Evolutionary conservation across 352 stramenopile genomes (phyloP), one percentile per base, ranked within the genome.

Genomic region (Globisporangium emineosum): DNA sequence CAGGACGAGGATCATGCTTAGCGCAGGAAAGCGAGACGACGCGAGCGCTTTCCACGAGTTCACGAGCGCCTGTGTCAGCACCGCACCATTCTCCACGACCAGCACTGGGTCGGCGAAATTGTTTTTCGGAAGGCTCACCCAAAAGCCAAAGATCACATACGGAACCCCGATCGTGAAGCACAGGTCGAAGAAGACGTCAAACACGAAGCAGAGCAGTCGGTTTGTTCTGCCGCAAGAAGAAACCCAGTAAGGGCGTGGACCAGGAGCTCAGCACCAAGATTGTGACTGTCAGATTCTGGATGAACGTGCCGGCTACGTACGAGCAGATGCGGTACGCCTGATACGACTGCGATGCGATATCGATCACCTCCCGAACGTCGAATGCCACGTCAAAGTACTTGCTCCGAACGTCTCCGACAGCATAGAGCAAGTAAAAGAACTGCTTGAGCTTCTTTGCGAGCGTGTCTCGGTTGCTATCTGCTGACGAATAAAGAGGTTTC

Each of bases 141-240:
- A 72, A 5, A 72, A 35, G 5, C 19, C 42, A 37, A 69, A 75
- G 23, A 64, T 71, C 25, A 69, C 32, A 21, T 68, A 72, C 43
- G 68, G 68, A 7, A 72, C 69, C 51, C 33, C 68, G 32, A 75
- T 55, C 52, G 68, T 67, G 49, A 67, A 69, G 43, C 68, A 71
- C n/a, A 69, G 68, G 32, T 72, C 69, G 33, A 75, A 75, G 8
- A 70, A 33, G 17, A 61, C 52, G 52, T 75, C 65, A 7, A 71
- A 33, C 19, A 52, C 57, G 17, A 75, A 57, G 19, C 69, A 72
- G 13, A 71, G 35, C 40, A 72, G 25, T 1, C 29, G 61, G 40
- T 19, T 67, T 57, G 19, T 72, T 42, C 1, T 47, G 52, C 1
- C 50, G 23, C 37, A 72, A 57, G 0, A 57, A 3, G 21, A 64